Base-by-base conservation (phyloP, 2,329 filamentous ascomycete species). In the Monosporascus sp. region DNA sequence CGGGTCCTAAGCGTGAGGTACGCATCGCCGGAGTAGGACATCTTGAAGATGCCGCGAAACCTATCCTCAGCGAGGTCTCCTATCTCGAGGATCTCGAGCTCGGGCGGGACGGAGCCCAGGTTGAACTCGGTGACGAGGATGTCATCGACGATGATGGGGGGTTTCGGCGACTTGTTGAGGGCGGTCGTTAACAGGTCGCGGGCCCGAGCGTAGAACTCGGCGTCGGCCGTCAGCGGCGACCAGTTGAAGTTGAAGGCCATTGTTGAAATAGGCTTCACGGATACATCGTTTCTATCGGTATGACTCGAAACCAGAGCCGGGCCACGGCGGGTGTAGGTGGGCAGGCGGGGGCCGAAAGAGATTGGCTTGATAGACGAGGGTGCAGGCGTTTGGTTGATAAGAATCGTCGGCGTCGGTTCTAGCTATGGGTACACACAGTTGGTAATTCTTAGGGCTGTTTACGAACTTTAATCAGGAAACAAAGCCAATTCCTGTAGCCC, bases 231-330 rank as follows among this genome's bases (percentile, higher is more conserved):
- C 61, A 99, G 82, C 68, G 94, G 94, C 82, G 91, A 96, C 94
- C 94, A 99, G 90, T 97, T 97, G 89, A 99, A 99, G 80, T 97
- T 97, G 88, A 99, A 99, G 63, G 94, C 94, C 94, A 99, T 99
- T 34, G 74, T 74, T 79, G 72, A 74, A 72, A 75, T 75, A 73
- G 74, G 52, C 58, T 59, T 69, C 66, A 63, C 47, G 57, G 58
- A 54, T 57, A 58, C 63, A 65, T 65, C 56, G 54, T 57, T n/a
- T 46, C 22, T 46, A 8, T 18, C 31, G 3, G 31, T 34, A 14
- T 14, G 31, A 34, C 31, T 34, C 31, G 9, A 14, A 34, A 5
- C 31, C 9, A 34, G 31, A 34, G 31, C 31, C 31, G 31, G 31
- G 31, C 11, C 11, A 14, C 31, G 31, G 31, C 31, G 31, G 31